Percentiles rank a stretch among this genome's conserved stretches.
Evolutionary conservation across 257 asterid genomes (phyloP).

Genomic region (Mitragyna speciosa): DNA sequence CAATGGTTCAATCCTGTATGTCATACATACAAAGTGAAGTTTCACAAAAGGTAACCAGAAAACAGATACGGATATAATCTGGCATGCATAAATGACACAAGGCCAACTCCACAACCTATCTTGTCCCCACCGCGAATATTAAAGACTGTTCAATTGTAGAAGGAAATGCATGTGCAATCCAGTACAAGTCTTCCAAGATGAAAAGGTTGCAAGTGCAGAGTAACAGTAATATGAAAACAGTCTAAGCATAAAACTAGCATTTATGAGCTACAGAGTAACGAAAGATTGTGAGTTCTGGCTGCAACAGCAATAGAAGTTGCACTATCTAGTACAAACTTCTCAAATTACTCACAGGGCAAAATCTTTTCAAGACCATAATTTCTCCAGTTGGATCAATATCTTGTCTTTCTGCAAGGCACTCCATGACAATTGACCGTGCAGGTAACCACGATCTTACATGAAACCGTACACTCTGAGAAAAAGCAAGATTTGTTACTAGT

Average conservation of each 20-base stretch:
- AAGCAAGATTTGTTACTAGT: conserved; percentile 7
- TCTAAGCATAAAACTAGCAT: background rate
- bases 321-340: background rate
- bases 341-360: conserved; percentile 72
- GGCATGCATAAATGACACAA: background rate
- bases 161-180: background rate
- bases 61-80: background rate
- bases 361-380: conserved; percentile 61
- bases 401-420: conserved; percentile 61
- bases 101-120: background rate
- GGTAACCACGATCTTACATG: conserved; percentile 84
- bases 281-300: background rate
- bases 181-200: background rate
- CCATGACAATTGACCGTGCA: conserved; percentile 75
- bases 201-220: background rate
- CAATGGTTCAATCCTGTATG: background rate
- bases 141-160: background rate
- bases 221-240: background rate
- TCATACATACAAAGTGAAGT: background rate
- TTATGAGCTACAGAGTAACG: background rate
- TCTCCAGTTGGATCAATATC: conserved; percentile 80
- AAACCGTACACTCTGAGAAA: conserved; percentile 50
- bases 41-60: background rate
- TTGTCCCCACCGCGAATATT: background rate
- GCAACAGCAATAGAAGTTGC: background rate